A percentile compares a stretch with the other conserved stretches of the same genome.
Evolutionary conservation across 2,329 filamentous ascomycete species (phyloP).

Genomic region (Polytolypa hystricis): DNA sequence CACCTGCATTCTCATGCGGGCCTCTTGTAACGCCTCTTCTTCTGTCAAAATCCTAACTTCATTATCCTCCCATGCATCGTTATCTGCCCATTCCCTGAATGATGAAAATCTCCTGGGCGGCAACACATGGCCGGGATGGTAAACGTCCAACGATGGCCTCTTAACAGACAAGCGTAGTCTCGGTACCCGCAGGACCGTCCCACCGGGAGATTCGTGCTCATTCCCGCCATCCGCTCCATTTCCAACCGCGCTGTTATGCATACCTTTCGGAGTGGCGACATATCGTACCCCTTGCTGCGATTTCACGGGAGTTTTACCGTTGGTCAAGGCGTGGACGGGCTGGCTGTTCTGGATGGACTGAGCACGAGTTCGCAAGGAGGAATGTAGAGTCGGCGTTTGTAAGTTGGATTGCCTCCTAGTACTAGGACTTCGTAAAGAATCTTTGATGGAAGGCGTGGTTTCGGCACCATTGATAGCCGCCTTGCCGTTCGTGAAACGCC

Average conservation of each 20-base stretch:
- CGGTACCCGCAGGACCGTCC: conserved; percentile 18
- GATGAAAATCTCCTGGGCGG: conserved; percentile 37
- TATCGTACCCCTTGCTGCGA: neutral
- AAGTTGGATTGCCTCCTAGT: conserved; percentile 13
- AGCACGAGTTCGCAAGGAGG: conserved; percentile 19
- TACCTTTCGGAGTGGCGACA: neutral
- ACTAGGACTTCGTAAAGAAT: conserved; percentile 18
- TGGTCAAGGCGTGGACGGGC: conserved; percentile 16
- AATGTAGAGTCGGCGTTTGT: neutral
- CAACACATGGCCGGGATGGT: conserved; percentile 42
- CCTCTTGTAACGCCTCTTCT: conserved; percentile 57
- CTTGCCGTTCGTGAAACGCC: conserved; percentile 20
- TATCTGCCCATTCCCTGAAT: conserved; percentile 54
- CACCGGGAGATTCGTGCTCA: neutral
- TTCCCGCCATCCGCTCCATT: neutral
- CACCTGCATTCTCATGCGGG: conserved; percentile 55
- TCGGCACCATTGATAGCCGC: conserved; percentile 19
- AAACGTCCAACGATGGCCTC: conserved; percentile 39
- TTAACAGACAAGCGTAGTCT: conserved; percentile 39
- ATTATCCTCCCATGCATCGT: conserved; percentile 36
- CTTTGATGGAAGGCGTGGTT: conserved; percentile 8
- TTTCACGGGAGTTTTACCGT: neutral
- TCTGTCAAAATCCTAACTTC: conserved; percentile 40
- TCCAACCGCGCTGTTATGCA: no score
- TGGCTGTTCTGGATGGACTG: conserved; percentile 18